Evolutionary conservation across 441 rosid genomes (phyloP).

Genomic region (Erysimum cheiri): DNA sequence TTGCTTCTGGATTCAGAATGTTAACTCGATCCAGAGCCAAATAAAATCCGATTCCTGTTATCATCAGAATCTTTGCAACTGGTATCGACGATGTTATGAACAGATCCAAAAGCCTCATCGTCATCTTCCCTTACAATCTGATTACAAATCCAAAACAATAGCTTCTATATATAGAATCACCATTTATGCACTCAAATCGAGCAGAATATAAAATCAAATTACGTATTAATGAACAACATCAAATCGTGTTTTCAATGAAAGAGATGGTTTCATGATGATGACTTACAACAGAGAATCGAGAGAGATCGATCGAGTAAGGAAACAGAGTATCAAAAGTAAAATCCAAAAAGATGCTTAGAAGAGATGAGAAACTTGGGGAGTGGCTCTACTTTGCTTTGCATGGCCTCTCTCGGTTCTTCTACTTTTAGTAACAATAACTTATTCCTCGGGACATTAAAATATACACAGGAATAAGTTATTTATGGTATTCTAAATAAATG

Average conservation of each 20-base stretch:
- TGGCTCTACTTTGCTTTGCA: slow-evolving; percentile 37
- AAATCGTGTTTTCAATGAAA: background rate
- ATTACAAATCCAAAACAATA: background rate
- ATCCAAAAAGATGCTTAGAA: slow-evolving; percentile 18
- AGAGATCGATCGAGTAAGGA: slow-evolving; percentile 14
- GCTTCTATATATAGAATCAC: background rate
- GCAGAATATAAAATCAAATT: background rate
- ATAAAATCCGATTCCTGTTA: slow-evolving; percentile 60
- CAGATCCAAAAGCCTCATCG: slow-evolving; percentile 54
- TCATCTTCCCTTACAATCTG: slow-evolving; percentile 10
- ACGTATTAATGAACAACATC: background rate
- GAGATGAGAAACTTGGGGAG: slow-evolving; percentile 14
- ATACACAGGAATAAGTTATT: background rate
- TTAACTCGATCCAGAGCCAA: slow-evolving; percentile 57
- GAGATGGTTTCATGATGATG: slow-evolving; percentile 7
- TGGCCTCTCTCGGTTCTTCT: slow-evolving; percentile 30
- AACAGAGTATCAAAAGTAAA: slow-evolving; percentile 22
- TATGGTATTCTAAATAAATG: too few species aligned
- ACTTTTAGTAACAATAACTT: background rate
- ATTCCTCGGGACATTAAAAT: background rate
- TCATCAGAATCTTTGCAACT: slow-evolving; percentile 57
- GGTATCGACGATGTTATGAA: slow-evolving; percentile 63
- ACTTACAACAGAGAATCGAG: slow-evolving; percentile 3
- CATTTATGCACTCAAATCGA: background rate
- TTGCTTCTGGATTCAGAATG: slow-evolving; percentile 52